A percentile compares a stretch with the other conserved stretches of the same genome.
These are phyloP conservation scores for Arabidopsis arenosa DNA, from an alignment of 345 rosid genomes.

Conservation along the genomic window DNA sequence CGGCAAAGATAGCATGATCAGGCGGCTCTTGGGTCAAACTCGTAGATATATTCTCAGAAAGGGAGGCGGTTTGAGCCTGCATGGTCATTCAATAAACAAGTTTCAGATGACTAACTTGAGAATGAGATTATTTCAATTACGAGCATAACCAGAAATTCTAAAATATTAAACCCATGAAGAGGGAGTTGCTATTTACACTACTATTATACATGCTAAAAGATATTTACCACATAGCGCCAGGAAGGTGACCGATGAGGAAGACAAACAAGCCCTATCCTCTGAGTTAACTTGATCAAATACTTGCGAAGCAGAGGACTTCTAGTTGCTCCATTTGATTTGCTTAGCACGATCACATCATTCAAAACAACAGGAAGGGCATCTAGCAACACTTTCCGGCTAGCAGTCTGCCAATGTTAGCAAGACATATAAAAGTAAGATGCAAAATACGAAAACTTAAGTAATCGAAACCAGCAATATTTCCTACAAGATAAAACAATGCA, in stretches of 20 bases:
- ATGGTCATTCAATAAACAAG: conserved; percentile 32
- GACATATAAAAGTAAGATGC: conserved; percentile 34
- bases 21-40: conserved; percentile 43
- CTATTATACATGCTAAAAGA: conserved; percentile 13
- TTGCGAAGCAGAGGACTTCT: conserved; percentile 86
- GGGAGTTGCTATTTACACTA: not conserved
- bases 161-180: conserved; percentile 9
- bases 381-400: conserved; percentile 61
- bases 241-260: conserved; percentile 81
- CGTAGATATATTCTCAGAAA: conserved; percentile 62
- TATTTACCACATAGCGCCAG: conserved; percentile 86
- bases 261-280: conserved; percentile 79
- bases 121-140: conserved; percentile 5
- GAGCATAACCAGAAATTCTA: conserved; percentile 1
- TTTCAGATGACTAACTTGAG: conserved; percentile 26
- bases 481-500: not conserved
- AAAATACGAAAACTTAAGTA: conserved; percentile 10
- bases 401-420: conserved; percentile 65
- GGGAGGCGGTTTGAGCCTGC: conserved; percentile 58
- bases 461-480: conserved; percentile 2
- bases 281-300: conserved; percentile 76
- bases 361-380: conserved; percentile 66
- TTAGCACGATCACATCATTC: conserved; percentile 61
- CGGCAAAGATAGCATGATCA: conserved; percentile 39
- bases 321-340: conserved; percentile 65